Conservation (phyloP, 1,139 yeast genomes). For the Spathaspora jeffriesii region DNA sequence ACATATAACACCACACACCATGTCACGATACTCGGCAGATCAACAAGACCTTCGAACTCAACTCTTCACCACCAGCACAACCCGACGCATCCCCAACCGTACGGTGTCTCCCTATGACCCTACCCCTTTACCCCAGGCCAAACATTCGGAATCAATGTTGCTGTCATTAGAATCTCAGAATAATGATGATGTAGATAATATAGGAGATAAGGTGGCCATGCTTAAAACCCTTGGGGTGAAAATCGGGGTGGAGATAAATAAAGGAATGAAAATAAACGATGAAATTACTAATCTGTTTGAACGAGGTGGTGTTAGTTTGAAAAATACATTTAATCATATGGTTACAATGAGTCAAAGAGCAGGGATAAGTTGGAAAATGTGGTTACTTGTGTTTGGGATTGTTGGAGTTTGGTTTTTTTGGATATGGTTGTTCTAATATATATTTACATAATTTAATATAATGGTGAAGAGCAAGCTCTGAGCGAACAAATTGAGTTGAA, state of each 20-base stretch:
- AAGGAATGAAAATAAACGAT: constrained; percentile 63
- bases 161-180: constrained; percentile 82
- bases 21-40: constrained; percentile 37
- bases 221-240: constrained; percentile 69
- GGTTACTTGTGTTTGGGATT: constrained; percentile 68
- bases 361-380: constrained; percentile 77
- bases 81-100: constrained; percentile 33
- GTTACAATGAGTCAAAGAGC: constrained; percentile 80
- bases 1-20: background rate
- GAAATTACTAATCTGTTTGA: constrained; percentile 51
- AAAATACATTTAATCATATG: constrained; percentile 73
- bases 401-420: constrained; percentile 72
- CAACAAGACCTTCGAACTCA: constrained; percentile 50
- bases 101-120: constrained; percentile 55
- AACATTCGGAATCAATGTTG: constrained; percentile 57
- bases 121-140: constrained; percentile 29
- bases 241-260: constrained; percentile 87
- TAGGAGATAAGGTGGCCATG: constrained; percentile 70
- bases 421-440: constrained; percentile 71
- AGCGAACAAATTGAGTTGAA: background rate
- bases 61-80: constrained; percentile 28
- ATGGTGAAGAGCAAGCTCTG: too few species aligned
- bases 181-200: constrained; percentile 70
- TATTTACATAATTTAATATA: too few species aligned
- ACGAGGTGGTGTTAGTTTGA: constrained; percentile 48